These are phyloP conservation scores for Colletotrichum tanaceti DNA, from an alignment of 2,329 filamentous ascomycete species.

Conservation along the genomic window DNA sequence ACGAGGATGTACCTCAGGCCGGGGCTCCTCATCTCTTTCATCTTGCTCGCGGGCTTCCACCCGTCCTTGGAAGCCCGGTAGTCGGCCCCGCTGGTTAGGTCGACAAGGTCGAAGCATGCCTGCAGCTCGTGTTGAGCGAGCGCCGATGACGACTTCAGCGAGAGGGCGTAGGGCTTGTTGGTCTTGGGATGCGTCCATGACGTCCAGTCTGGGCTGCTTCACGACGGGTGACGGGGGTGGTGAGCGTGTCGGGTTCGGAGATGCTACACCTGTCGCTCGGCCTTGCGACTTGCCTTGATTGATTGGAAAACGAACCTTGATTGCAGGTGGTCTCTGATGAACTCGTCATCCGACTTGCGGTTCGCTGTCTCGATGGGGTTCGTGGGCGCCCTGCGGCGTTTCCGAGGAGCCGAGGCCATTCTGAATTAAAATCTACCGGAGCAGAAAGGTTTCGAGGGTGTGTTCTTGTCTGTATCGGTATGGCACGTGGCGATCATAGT, in stretches of 20 bases:
- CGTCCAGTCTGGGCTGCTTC: slow-evolving; percentile 47
- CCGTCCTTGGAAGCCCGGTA: slow-evolving; percentile 72
- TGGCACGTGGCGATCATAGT: too few species aligned
- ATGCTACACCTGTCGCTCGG: slow-evolving; percentile 37
- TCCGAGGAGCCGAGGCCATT: slow-evolving; percentile 28
- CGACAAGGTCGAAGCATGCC: slow-evolving; percentile 67
- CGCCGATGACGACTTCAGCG: slow-evolving; percentile 54
- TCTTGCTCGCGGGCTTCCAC: slow-evolving; percentile 73
- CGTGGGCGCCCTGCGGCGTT: slow-evolving; percentile 41
- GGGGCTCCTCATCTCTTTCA: slow-evolving; percentile 73
- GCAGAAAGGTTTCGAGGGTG: too few species aligned
- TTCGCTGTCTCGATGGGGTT: slow-evolving; percentile 63
- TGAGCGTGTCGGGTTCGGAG: neutral
- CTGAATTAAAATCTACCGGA: neutral
- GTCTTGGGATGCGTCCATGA: slow-evolving; percentile 65
- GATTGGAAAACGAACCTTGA: slow-evolving; percentile 52
- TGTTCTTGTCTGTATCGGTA: too few species aligned
- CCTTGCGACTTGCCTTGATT: neutral
- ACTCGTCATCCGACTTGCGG: slow-evolving; percentile 58
- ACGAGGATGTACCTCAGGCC: slow-evolving; percentile 78
- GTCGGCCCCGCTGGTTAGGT: slow-evolving; percentile 71
- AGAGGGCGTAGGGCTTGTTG: slow-evolving; percentile 55
- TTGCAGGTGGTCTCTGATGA: slow-evolving; percentile 60
- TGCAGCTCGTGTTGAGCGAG: slow-evolving; percentile 59
- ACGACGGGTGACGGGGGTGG: neutral